Evolutionary conservation across 208 protist genomes (phyloP), one percentile per base, ranked within the genome.

Genomic region (Leishmania major): DNA sequence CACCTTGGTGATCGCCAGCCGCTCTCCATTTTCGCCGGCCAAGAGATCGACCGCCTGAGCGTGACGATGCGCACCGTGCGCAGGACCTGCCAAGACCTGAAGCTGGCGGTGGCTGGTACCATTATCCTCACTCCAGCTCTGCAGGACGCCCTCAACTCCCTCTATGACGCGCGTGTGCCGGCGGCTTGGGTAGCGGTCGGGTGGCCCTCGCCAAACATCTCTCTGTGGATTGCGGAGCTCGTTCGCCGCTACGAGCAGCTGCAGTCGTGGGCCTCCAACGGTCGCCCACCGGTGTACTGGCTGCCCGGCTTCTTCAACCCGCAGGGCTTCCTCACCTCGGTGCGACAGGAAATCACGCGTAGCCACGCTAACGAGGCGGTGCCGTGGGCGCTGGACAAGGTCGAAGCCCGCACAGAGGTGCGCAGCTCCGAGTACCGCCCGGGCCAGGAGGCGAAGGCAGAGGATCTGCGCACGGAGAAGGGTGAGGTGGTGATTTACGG

Each of bases 261-360:
- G 74, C 93, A 96, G 79, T 87, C 70, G 40, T 99, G 99, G 99
- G 89, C 99, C 22, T 72, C 74, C 60, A 93, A 89, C 22, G 99
- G 97, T 17, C 94, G 98, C 1, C 99, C 99, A 55, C 89, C 90
- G 70, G 93, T 96, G 66, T 99, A 98, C 90, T 99, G 99, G 99
- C 89, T 99, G 22, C 94, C 97, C n/a, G 99, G 99, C 72, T 99
- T 99, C 92, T 99, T 99, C 94, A 99, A 99, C 94, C 99, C 99
- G 67, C 98, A 99, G 82, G 97, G 99, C 64, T 99, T 99, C 91
- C 92, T 99, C 57, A 99, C 99, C 28, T 98, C 98, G n/a, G 96
- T 99, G 78, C 95, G 98, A 53, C 99, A 99, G 92, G 99, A 99
- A 81, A 97, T 99, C 78, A 98, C 96, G 2, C 92, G 97, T 57